These are phyloP conservation scores for Podospora pseudoanserina DNA, from an alignment of 495 filamentous ascomycete genomes.

Conservation along the genomic window DNA sequence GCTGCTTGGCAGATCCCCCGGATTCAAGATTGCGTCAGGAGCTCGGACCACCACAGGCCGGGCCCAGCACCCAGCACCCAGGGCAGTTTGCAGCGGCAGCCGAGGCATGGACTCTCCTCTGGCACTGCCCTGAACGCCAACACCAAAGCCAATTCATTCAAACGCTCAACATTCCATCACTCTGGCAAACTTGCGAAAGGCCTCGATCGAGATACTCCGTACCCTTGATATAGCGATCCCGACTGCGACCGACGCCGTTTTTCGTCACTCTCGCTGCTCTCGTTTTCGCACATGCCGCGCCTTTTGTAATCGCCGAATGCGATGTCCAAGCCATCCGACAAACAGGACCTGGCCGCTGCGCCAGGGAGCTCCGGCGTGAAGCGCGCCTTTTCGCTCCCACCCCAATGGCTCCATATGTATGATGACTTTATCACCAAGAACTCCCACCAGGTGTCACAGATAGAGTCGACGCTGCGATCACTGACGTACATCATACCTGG, in stretches of 20 bases:
- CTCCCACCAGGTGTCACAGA: conserved; percentile 81
- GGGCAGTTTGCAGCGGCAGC: conserved; percentile 9
- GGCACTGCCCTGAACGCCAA: neutral
- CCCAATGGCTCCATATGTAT: conserved; percentile 76
- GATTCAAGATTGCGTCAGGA: neutral
- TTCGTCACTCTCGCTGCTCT: neutral
- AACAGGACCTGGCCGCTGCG: neutral
- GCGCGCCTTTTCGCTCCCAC: conserved; percentile 48
- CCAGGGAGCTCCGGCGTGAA: conserved; percentile 4
- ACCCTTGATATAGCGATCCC: neutral
- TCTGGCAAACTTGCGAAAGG: neutral
- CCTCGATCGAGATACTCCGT: no score
- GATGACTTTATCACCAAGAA: conserved; percentile 93
- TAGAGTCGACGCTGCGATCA: conserved; percentile 86
- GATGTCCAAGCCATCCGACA: conserved; percentile 20
- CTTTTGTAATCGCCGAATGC: neutral
- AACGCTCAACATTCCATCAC: conserved; percentile 4
- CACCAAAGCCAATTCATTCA: neutral
- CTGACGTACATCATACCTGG: conserved; percentile 94
- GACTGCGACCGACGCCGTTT: neutral
- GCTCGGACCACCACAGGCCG: conserved; percentile 1
- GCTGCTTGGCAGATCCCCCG: neutral
- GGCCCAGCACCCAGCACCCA: neutral
- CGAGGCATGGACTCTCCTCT: conserved; percentile 15
- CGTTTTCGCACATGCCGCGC: neutral